phyloP scores from a whole-genome alignment of 1,139 yeast genomes.

The Scheffersomyces lignicola region DNA sequence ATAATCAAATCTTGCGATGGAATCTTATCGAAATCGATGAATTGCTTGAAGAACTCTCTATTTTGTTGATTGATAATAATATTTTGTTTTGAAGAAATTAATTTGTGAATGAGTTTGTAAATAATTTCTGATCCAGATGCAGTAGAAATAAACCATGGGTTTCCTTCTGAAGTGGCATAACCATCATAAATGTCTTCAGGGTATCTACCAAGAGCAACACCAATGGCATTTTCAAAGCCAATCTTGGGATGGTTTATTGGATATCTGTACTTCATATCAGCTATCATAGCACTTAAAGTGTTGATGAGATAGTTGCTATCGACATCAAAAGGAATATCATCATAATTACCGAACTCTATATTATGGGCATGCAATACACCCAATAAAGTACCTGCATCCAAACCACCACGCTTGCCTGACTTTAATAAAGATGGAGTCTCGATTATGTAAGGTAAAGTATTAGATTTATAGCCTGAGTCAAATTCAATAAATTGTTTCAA shows the following conservation, averaged over 20 bases:
- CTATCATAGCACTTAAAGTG: conserved; percentile 56
- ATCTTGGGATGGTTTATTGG: conserved; percentile 64
- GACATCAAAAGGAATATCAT: conserved; percentile 58
- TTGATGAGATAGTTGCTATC: conserved; percentile 55
- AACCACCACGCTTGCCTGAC: conserved; percentile 56
- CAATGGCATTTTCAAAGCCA: conserved; percentile 35
- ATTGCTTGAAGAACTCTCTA: conserved; percentile 29
- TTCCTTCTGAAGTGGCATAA: conserved; percentile 68
- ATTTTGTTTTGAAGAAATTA: conserved; percentile 21
- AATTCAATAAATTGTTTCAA: conserved; percentile 32
- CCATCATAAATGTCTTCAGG: conserved; percentile 95
- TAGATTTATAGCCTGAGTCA: conserved; percentile 12
- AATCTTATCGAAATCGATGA: conserved; percentile 36
- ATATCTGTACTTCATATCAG: conserved; percentile 70
- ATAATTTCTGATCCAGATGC: conserved; percentile 72
- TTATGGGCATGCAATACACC: conserved; percentile 70
- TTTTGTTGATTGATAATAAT: conserved; percentile 26
- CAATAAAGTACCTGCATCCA: conserved; percentile 77
- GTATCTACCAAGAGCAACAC: conserved; percentile 85
- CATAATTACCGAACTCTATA: conserved; percentile 29
- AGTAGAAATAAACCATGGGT: conserved; percentile 94
- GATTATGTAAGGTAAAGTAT: conserved; percentile 50
- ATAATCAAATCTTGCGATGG: conserved; percentile 24
- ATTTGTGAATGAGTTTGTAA: conserved; percentile 35
- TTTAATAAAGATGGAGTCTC: conserved; percentile 61